phyloP scores from a whole-genome alignment of 768 basidiomycete species.

The Termitomyces sp. region DNA sequence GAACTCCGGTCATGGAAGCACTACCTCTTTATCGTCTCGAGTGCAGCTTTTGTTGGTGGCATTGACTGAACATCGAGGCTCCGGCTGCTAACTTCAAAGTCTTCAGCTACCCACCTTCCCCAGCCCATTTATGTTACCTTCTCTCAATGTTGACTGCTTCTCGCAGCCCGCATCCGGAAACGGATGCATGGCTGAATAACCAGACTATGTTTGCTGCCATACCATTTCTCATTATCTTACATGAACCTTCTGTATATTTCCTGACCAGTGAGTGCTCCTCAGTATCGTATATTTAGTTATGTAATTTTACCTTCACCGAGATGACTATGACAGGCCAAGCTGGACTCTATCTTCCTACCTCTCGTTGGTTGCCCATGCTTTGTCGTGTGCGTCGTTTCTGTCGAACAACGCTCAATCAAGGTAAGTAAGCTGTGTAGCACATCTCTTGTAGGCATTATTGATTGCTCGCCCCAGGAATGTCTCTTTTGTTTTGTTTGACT shows the following conservation, averaged over 20 bases:
- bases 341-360: conserved; percentile 24
- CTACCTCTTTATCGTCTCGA: conserved; percentile 31
- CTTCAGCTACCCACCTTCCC: conserved; percentile 57
- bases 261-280: not conserved
- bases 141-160: conserved; percentile 43
- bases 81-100: conserved; percentile 8
- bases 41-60: conserved; percentile 52
- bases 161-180: conserved; percentile 15
- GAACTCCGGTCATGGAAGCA: conserved; percentile 32
- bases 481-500: conserved; percentile 55
- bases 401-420: not conserved
- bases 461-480: conserved; percentile 8
- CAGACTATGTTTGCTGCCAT: conserved; percentile 23
- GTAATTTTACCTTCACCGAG: not conserved
- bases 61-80: not conserved
- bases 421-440: not conserved
- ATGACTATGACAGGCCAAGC: not conserved
- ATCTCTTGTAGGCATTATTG: not conserved
- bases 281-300: conserved; percentile 1
- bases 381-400: conserved; percentile 15
- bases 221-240: conserved; percentile 52
- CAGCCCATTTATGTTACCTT: conserved; percentile 47
- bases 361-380: conserved; percentile 14
- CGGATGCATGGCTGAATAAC: conserved; percentile 13
- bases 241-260: conserved; percentile 58